Conservation (phyloP, 2,329 filamentous ascomycete species). For the Talaromyces pinophilus region DNA sequence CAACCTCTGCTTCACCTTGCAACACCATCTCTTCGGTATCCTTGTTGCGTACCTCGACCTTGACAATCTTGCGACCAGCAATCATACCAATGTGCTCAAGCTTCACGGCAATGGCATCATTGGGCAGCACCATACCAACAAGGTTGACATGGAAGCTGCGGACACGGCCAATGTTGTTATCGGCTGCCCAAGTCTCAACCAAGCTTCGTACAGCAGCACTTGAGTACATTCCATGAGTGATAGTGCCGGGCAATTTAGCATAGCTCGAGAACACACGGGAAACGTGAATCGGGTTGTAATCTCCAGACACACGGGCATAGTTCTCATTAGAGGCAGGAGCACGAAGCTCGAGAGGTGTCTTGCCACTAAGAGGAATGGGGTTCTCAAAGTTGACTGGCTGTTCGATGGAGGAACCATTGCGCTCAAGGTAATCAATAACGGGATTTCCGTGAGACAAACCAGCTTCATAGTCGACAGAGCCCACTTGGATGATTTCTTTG, state of each 20-base stretch:
- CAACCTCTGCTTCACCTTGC: slow-evolving; percentile 91
- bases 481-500: slow-evolving; percentile 96
- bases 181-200: slow-evolving; percentile 97
- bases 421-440: slow-evolving; percentile 91
- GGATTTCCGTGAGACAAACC: slow-evolving; percentile 92
- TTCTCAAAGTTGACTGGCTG: slow-evolving; percentile 98
- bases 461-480: slow-evolving; percentile 93
- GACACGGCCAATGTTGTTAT: slow-evolving; percentile 97
- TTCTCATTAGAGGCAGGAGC: slow-evolving; percentile 96
- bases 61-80: slow-evolving; percentile 97
- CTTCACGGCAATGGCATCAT: slow-evolving; percentile 92
- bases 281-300: slow-evolving; percentile 99
- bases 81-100: slow-evolving; percentile 98
- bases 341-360: slow-evolving; percentile 81
- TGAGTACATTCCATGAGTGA: slow-evolving; percentile 99
- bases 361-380: slow-evolving; percentile 90
- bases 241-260: slow-evolving; percentile 91
- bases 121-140: slow-evolving; percentile 98
- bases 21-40: slow-evolving; percentile 97
- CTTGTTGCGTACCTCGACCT: slow-evolving; percentile 93
- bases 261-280: slow-evolving; percentile 95
- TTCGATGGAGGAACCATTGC: slow-evolving; percentile 87
- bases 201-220: slow-evolving; percentile 93
- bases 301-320: slow-evolving; percentile 94
- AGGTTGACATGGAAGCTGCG: slow-evolving; percentile 95